Evolutionary conservation across 306 rosid genomes (phyloP), one percentile per base, ranked within the genome.

Genomic region (Citrullus amarus): DNA sequence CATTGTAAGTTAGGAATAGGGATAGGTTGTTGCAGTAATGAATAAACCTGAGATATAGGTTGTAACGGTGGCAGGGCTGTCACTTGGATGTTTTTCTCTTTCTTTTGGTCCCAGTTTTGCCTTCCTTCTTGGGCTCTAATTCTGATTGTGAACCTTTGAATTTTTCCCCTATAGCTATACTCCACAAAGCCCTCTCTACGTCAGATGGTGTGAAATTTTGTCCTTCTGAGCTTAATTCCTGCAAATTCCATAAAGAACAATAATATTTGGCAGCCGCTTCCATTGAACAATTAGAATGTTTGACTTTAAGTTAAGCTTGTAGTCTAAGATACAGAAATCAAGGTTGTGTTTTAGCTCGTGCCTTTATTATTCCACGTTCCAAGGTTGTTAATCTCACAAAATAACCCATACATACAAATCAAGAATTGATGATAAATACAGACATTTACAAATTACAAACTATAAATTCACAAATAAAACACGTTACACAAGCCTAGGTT

Each of bases 131-230:
- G 44, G 88, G 46, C 13, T 80, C 87, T 78, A 82, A 50, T 74
- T 80, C 39, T 56, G 79, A 38, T 30, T 82, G 73, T 16, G 89
- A 78, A 78, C 91, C 74, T 51, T 30, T 76, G 80, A 79, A 79
- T 84, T 89, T 88, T 28, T 53, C 78, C 61, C 85, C 90, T 4
- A 85, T 56, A 60, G 87, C 88, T 75, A 56, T 83, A 85, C 96
- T 95, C 97, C 98, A 92, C 80, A 92, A 68, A 46, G 97, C 96
- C 83, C 90, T 90, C 84, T 92, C 98, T 74, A 95, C 90, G 78
- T 89, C 98, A 8, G 97, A 90, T 77, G 97, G 93, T 8, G 93
- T 90, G 81, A 91, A 89, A 73, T 69, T 76, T 39, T 65, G 77
- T 18, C 82, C 92, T 72, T 86, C 89, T 20, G 89, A 82, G 75